Percentiles rank a stretch among this genome's conserved stretches.
Evolutionary conservation across 805 yeast species (phyloP).

Genomic region (Candida ascalaphidarum): DNA sequence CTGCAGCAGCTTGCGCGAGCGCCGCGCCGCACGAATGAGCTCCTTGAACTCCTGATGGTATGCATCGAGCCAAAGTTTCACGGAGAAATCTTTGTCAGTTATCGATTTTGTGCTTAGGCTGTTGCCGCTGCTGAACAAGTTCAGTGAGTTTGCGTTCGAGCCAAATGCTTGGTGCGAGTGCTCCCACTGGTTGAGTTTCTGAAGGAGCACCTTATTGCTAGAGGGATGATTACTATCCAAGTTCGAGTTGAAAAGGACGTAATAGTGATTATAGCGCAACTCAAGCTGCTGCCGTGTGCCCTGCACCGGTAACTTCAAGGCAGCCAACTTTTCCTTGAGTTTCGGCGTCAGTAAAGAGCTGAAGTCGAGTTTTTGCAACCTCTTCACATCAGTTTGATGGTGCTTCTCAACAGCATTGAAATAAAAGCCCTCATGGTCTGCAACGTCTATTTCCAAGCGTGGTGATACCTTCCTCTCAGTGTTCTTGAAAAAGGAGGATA

Average conservation of each 20-base stretch:
- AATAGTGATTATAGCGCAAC: constrained; percentile 66
- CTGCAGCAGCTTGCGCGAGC: constrained; percentile 2
- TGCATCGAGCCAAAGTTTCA: constrained; percentile 32
- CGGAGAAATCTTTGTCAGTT: constrained; percentile 39
- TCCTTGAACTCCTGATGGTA: constrained; percentile 31
- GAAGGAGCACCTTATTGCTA: constrained; percentile 44
- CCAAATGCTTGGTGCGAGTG: constrained; percentile 25
- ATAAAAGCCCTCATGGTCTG: constrained; percentile 21
- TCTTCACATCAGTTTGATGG: constrained; percentile 20
- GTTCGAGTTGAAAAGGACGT: constrained; percentile 73
- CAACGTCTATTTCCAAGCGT: too few relatives aligned
- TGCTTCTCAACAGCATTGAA: constrained; percentile 19
- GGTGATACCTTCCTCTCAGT: too few relatives aligned
- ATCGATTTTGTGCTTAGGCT: constrained; percentile 20
- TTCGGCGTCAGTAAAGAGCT: constrained; percentile 49
- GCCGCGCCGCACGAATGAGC: constrained; percentile 29
- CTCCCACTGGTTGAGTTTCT: constrained; percentile 64
- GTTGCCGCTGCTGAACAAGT: constrained; percentile 11
- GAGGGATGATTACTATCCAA: constrained; percentile 64
- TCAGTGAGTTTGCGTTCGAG: constrained; percentile 7
- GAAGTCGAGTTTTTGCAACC: constrained; percentile 59
- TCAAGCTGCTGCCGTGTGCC: constrained; percentile 65
- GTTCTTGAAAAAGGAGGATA: constrained; percentile 21
- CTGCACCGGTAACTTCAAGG: constrained; percentile 44
- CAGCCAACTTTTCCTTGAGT: constrained; percentile 50